These are phyloP conservation scores for Sophora flavescens DNA, from an alignment of 306 rosid species.

Conservation along the genomic window DNA sequence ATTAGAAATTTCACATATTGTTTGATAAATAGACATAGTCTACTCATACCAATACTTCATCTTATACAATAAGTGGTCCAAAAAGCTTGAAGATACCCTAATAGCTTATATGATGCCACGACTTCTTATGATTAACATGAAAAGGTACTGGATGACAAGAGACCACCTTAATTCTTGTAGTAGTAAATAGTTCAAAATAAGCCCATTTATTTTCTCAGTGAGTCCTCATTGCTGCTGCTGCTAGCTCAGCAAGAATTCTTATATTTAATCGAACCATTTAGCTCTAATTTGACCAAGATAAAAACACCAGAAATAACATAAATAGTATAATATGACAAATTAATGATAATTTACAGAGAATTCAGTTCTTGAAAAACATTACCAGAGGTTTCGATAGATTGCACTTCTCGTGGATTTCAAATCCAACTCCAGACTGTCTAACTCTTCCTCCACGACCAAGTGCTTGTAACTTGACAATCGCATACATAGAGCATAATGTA, in stretches of 20 bases:
- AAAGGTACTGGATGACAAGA: constrained; percentile 21
- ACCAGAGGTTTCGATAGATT: constrained; percentile 59
- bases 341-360: constrained; percentile 19
- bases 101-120: constrained; percentile 5
- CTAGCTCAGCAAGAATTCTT: constrained; percentile 23
- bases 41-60: constrained; percentile 9
- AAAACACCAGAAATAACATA: constrained; percentile 24
- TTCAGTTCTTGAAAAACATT: constrained; percentile 31
- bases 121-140: constrained; percentile 1
- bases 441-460: constrained; percentile 76
- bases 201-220: neutral
- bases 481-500: constrained; percentile 82
- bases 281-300: constrained; percentile 18
- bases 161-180: constrained; percentile 14
- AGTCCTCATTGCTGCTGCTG: neutral
- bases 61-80: neutral
- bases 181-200: constrained; percentile 17
- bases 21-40: constrained; percentile 24
- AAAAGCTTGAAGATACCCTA: constrained; percentile 14
- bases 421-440: constrained; percentile 70
- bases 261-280: constrained; percentile 6
- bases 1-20: constrained; percentile 2
- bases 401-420: constrained; percentile 70
- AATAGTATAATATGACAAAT: constrained; percentile 30
- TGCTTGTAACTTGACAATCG: constrained; percentile 91